These are phyloP conservation scores for Abortiporus biennis DNA, from an alignment of 1,284 basidiomycete species.

Conservation along the genomic window DNA sequence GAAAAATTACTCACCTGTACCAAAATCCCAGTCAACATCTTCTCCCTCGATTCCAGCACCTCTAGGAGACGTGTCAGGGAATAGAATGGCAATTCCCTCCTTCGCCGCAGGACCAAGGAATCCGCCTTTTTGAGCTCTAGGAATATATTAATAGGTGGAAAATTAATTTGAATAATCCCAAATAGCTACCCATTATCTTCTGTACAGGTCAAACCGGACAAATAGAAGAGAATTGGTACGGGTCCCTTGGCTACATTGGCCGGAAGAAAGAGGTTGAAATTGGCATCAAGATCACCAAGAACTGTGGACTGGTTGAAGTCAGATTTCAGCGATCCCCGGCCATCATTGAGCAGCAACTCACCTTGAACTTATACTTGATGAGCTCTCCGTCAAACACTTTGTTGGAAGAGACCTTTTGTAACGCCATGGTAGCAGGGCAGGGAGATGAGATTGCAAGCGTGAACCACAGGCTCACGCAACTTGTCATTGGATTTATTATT, in stretches of 20 bases:
- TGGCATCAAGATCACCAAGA: slow-evolving; percentile 75
- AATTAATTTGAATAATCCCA: not conserved
- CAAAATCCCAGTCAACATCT: slow-evolving; percentile 87
- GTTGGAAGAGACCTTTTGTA: slow-evolving; percentile 72
- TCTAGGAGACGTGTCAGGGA: slow-evolving; percentile 94
- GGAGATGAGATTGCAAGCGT: not conserved
- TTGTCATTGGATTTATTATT: too few species aligned
- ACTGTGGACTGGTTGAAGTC: slow-evolving; percentile 44
- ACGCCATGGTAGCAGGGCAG: slow-evolving; percentile 28
- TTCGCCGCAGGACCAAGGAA: slow-evolving; percentile 78
- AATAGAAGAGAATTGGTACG: slow-evolving; percentile 84
- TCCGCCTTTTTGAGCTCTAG: slow-evolving; percentile 81
- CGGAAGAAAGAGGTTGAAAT: slow-evolving; percentile 92
- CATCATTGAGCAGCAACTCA: slow-evolving; percentile 22
- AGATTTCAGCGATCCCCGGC: not conserved
- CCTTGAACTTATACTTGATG: slow-evolving; percentile 85
- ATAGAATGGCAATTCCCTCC: slow-evolving; percentile 87
- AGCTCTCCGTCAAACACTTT: slow-evolving; percentile 77
- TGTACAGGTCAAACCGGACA: slow-evolving; percentile 92
- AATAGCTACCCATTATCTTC: slow-evolving; percentile 84
- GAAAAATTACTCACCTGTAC: slow-evolving; percentile 49
- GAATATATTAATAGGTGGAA: not conserved
- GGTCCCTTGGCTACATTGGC: slow-evolving; percentile 48
- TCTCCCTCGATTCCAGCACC: slow-evolving; percentile 90
- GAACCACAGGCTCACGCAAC: too few species aligned